phyloP scores from a whole-genome alignment of 2,329 filamentous ascomycete species.

The Phaeoacremonium minimum region DNA sequence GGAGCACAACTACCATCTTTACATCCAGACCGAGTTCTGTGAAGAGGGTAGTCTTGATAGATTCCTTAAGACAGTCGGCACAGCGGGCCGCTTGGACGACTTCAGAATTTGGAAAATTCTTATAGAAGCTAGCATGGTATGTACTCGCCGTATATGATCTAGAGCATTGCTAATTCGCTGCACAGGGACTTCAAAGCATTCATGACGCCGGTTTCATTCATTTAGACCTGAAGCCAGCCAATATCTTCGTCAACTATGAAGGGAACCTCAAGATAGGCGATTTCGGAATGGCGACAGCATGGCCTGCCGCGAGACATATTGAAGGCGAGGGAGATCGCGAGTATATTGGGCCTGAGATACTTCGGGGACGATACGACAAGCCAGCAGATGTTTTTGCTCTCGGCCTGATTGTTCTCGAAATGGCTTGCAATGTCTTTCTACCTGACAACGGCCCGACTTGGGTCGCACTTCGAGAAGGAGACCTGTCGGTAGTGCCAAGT shows the following conservation, averaged over 20 bases:
- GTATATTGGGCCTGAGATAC: conserved; percentile 91
- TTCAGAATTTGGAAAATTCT: conserved; percentile 99
- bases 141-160: too few relatives aligned
- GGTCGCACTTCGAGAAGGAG: conserved; percentile 83
- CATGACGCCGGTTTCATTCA: conserved; percentile 85
- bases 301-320: conserved; percentile 71
- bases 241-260: conserved; percentile 77
- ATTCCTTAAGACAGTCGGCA: conserved; percentile 78
- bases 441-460: conserved; percentile 90
- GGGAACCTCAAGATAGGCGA: conserved; percentile 81
- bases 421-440: conserved; percentile 87
- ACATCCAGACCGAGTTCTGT: conserved; percentile 97
- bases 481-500: conserved; percentile 83
- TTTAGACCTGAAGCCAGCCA: conserved; percentile 80
- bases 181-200: conserved; percentile 80
- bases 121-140: conserved; percentile 76
- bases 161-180: too few relatives aligned
- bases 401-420: conserved; percentile 91
- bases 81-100: conserved; percentile 84
- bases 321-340: conserved; percentile 94
- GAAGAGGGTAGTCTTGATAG: conserved; percentile 87
- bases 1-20: conserved; percentile 81
- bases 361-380: conserved; percentile 82
- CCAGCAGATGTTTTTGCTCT: conserved; percentile 92
- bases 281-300: conserved; percentile 76